Evolutionary conservation across 2,329 filamentous ascomycete species (phyloP), one percentile per base, ranked within the genome.

Genomic region (Graphiopsis chlorocephala): DNA sequence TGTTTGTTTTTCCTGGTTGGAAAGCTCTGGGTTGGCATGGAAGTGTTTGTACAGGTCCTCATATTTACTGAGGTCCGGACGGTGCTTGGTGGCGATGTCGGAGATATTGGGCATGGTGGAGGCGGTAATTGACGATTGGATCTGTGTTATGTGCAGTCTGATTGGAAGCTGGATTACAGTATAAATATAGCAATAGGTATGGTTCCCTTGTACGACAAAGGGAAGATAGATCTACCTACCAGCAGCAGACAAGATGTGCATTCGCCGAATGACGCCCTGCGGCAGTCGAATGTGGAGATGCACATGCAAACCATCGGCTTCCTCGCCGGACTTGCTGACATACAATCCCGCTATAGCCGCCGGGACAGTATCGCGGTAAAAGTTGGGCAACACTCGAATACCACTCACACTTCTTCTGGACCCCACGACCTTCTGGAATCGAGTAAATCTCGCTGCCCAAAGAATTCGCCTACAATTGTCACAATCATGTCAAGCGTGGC

Each of bases 401-500:
- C 38, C 20, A 47, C 57, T 47, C 52, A 57, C 50, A 28, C 50
- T 53, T 53, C 52, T 38, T 67, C 63, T 15, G 56, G 55, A 45
- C 64, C 56, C 74, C 74, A 77, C 48, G 69, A 56, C 23, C 68
- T 67, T 65, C 92, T 85, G 67, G 89, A 90, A 71, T 90, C 87
- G 57, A 97, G 83, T 67, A 97, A 78, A 77, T 98, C 94, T 68
- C 89, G 84, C 78, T 98, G 94, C 1, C 94, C 93, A 78, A 93
- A 98, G 69, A 91, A 87, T 78, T 97, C 93, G 71, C 92, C 93
- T 56, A 90, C 89, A 38, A 97, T 84, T 0, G 91, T 95, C 70
- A 97, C 81, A 61, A 97, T 91, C 92, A 96, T 96, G 78, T 96
- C 93, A 35, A 97, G 82, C 47, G 92, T 93, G n/a, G 88, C 89